Conservation (phyloP, 2,329 filamentous ascomycete genomes). For the Myriosclerotinia duriaeana region DNA sequence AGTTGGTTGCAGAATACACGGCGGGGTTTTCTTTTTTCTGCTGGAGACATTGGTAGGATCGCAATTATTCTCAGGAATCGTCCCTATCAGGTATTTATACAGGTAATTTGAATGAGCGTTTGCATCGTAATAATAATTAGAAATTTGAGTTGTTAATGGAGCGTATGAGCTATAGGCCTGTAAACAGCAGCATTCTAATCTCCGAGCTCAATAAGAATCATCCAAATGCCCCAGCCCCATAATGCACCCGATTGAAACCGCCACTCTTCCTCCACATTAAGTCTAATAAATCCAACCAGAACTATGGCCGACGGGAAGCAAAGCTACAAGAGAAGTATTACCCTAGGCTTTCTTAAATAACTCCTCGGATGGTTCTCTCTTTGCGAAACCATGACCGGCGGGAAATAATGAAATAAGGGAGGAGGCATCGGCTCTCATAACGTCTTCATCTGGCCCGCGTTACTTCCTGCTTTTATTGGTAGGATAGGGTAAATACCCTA, state of each 20-base stretch:
- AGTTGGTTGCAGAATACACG: too few relatives aligned
- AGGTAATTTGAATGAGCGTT: neutral
- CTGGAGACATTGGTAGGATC: too few relatives aligned
- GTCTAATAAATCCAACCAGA: neutral
- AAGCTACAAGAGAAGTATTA: neutral
- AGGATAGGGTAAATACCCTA: too few relatives aligned
- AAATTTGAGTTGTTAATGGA: neutral
- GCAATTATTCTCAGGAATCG: too few relatives aligned
- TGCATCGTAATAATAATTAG: slow-evolving; percentile 4
- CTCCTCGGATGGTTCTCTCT: slow-evolving; percentile 6
- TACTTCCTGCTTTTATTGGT: too few relatives aligned
- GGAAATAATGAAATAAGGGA: neutral
- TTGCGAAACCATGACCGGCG: neutral
- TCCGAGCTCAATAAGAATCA: neutral
- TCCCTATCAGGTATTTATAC: neutral
- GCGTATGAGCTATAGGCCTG: slow-evolving; percentile 12
- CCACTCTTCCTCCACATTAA: neutral
- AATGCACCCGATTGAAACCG: neutral
- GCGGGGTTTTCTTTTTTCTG: too few relatives aligned
- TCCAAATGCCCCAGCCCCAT: neutral
- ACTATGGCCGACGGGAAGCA: slow-evolving; percentile 1
- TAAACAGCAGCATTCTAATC: slow-evolving; percentile 6
- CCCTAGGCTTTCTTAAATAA: neutral
- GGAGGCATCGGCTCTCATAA: neutral
- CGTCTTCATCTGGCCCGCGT: too few relatives aligned